Conservation (phyloP, 2,329 filamentous ascomycete species). For the Colletotrichum sp. region DNA sequence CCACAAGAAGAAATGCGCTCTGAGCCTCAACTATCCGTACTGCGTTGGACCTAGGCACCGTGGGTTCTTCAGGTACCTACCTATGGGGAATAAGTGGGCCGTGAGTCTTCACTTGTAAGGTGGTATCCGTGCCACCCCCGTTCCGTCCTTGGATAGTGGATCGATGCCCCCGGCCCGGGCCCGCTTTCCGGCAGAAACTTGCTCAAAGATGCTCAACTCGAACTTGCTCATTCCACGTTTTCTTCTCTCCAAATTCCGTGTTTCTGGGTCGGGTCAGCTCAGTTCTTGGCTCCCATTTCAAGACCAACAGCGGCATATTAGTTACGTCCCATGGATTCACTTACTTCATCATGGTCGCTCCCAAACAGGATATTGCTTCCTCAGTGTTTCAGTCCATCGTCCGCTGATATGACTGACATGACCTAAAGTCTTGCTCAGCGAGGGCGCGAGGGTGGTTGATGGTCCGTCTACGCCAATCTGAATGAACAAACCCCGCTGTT, state of each 20-base stretch:
- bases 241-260: background rate
- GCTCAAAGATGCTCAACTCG: slow-evolving; percentile 40
- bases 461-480: no score
- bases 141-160: background rate
- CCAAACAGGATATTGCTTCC: background rate
- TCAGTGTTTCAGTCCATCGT: background rate
- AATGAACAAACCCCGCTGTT: background rate
- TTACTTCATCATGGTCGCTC: background rate
- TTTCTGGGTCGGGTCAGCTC: background rate
- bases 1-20: background rate
- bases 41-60: no score
- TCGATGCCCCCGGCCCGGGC: background rate
- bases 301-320: background rate
- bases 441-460: background rate
- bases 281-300: background rate
- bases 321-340: background rate
- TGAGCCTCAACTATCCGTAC: background rate
- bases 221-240: slow-evolving; percentile 17
- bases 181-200: slow-evolving; percentile 29
- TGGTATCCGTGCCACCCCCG: background rate
- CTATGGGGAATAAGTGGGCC: background rate
- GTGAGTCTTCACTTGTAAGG: no score
- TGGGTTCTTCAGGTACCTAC: no score
- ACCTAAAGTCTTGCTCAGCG: background rate
- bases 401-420: background rate